Base-by-base conservation (phyloP, 2,329 filamentous ascomycete genomes). In the Cladobotryum protrusum region DNA sequence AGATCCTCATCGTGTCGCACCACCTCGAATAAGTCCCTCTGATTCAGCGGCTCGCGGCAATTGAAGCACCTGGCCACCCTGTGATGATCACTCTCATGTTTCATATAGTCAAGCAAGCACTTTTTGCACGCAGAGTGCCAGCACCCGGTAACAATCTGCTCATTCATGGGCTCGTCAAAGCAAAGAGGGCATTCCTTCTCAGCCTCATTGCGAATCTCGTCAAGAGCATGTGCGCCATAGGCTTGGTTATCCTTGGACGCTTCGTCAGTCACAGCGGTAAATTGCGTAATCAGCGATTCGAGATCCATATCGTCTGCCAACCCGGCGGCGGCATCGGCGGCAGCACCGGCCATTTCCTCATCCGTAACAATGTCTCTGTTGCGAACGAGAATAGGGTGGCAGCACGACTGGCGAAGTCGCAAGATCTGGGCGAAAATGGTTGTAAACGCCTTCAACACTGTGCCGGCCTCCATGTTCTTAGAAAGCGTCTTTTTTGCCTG, bases 61-160 rank as follows among this genome's bases (percentile, higher is more conserved):
- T 87, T 92, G 72, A 96, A 95, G 68, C 93, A 99, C 9, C 85
- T 81, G 1, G 93, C 86, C 0, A 86, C 67, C 45, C 88, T 79
- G 40, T 84, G 83, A 52, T 86, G 89, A 57, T 89, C 84, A 4
- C 78, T 85, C 65, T 96, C 87, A 61, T 96, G 90, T 55, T 87
- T 83, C 61, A 99, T 95, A 59, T 89, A 96, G 58, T 89, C 84
- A 2, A 95, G 72, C n/a, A 97, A 72, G 60, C 93, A 99, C 54
- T 88, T 86, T 68, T 93, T 96, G 72, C 93, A 99, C 1, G 93
- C 91, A 33, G 89, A 95, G 67, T 99, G 93, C 90, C 93, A 99
- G 69, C 93, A 99, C 0, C 89, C 89, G 0, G 93, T 97, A 1
- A 99, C 93, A 0, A 87, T 86, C 63, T 95, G 92, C 48, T 96